Evolutionary conservation across 495 filamentous ascomycete genomes (phyloP).

Genomic region (Aspergillus sparsus): DNA sequence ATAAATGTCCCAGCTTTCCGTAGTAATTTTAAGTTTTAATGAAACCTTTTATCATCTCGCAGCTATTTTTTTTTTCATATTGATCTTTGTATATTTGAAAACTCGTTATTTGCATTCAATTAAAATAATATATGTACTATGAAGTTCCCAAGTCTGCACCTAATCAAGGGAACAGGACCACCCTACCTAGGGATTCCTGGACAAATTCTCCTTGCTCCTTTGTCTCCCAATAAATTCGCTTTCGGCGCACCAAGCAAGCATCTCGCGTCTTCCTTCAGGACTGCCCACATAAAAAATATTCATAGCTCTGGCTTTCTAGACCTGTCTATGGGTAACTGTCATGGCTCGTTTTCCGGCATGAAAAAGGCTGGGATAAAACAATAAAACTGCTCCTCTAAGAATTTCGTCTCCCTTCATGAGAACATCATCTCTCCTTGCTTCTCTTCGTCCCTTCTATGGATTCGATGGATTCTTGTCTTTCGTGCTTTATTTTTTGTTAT

Average conservation of each 20-base stretch:
- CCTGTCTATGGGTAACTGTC: constrained; percentile 6
- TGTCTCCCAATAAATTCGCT: too few species aligned
- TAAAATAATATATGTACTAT: too few species aligned
- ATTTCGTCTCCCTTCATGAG: background rate
- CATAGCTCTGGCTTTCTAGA: background rate
- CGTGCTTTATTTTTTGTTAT: background rate
- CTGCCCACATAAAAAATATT: background rate
- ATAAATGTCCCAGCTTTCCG: background rate
- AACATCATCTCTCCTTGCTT: constrained; percentile 26
- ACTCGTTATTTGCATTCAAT: too few species aligned
- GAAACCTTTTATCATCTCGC: background rate
- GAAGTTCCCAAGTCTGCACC: too few species aligned
- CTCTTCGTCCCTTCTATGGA: constrained; percentile 14
- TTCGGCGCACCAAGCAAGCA: too few species aligned
- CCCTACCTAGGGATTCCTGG: too few species aligned
- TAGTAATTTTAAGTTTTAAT: background rate
- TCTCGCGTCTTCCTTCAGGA: background rate
- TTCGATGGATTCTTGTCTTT: background rate
- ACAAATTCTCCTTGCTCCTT: background rate
- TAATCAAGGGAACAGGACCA: too few species aligned
- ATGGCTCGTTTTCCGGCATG: constrained; percentile 6
- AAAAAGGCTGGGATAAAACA: background rate
- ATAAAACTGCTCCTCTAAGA: background rate
- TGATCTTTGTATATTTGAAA: too few species aligned
- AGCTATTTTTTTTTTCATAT: background rate